Evolutionary conservation across 192 early-diverging fungal genomes (phyloP).

Genomic region (Umbelopsis isabellina): DNA sequence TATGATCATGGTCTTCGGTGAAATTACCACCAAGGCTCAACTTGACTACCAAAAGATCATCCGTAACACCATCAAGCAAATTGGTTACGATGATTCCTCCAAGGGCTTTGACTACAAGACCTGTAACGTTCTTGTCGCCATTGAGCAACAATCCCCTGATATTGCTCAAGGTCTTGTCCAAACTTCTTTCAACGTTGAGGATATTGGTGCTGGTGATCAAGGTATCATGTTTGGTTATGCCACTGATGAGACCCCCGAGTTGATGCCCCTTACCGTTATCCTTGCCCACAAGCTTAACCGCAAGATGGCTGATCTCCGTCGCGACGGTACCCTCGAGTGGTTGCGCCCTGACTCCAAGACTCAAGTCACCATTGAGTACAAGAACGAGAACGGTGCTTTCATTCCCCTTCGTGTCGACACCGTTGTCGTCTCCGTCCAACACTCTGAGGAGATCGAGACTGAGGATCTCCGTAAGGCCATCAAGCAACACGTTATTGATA

Average conservation of each 20-base stretch:
- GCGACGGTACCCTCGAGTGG: slow-evolving; percentile 87
- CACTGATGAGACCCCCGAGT: slow-evolving; percentile 98
- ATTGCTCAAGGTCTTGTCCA: slow-evolving; percentile 98
- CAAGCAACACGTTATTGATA: slow-evolving; percentile 90
- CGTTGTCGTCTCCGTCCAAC: slow-evolving; percentile 97
- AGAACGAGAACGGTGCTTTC: slow-evolving; percentile 91
- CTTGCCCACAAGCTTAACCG: slow-evolving; percentile 98
- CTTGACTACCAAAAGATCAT: slow-evolving; percentile 99
- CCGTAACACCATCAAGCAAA: slow-evolving; percentile 97
- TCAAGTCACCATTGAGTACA: slow-evolving; percentile 99
- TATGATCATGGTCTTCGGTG: slow-evolving; percentile 99
- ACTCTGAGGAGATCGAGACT: slow-evolving; percentile 85
- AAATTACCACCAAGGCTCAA: slow-evolving; percentile 98
- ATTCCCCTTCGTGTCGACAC: slow-evolving; percentile 96
- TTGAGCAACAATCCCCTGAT: slow-evolving; percentile 99
- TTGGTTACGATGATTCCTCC: slow-evolving; percentile 97
- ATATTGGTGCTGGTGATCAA: slow-evolving; percentile 99
- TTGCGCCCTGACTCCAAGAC: slow-evolving; percentile 99
- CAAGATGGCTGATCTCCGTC: slow-evolving; percentile 94
- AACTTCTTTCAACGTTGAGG: slow-evolving; percentile 87
- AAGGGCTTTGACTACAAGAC: slow-evolving; percentile 99
- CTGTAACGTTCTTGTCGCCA: slow-evolving; percentile 99
- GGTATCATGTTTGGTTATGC: slow-evolving; percentile 95
- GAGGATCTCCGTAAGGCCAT: slow-evolving; percentile 85
- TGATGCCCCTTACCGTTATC: slow-evolving; percentile 95